Conservation (phyloP, 257 asterid species). For the Primulina eburnea region DNA sequence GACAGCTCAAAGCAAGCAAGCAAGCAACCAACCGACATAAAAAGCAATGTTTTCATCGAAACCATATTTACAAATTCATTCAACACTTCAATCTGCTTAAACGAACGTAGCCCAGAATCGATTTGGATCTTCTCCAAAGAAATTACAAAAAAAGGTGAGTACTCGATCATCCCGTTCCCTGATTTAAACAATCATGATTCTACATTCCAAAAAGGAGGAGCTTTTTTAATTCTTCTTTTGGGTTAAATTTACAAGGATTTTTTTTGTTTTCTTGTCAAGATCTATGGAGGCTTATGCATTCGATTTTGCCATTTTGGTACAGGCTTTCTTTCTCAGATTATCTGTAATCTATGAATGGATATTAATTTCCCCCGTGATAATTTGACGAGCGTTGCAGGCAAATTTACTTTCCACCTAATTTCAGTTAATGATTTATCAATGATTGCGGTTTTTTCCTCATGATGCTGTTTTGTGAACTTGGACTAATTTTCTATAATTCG, state of each 20-base stretch:
- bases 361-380: too few species aligned
- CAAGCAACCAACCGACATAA: neutral
- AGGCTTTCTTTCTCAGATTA: neutral
- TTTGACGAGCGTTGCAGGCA: neutral
- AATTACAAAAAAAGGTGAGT: neutral
- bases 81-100: neutral
- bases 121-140: neutral
- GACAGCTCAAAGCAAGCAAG: neutral
- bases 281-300: neutral
- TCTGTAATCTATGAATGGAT: too few species aligned
- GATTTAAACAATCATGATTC: neutral
- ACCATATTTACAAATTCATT: too few species aligned
- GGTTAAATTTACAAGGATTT: neutral
- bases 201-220: too few species aligned
- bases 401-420: neutral
- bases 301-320: neutral
- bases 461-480: neutral
- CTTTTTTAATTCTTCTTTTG: neutral
- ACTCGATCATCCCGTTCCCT: neutral
- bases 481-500: neutral
- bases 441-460: neutral
- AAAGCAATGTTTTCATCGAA: neutral
- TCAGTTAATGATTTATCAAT: neutral
- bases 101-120: neutral
- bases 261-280: neutral